Evolutionary conservation across 306 rosid species (phyloP).

Genomic region (Trichosanthes cucumerina): DNA sequence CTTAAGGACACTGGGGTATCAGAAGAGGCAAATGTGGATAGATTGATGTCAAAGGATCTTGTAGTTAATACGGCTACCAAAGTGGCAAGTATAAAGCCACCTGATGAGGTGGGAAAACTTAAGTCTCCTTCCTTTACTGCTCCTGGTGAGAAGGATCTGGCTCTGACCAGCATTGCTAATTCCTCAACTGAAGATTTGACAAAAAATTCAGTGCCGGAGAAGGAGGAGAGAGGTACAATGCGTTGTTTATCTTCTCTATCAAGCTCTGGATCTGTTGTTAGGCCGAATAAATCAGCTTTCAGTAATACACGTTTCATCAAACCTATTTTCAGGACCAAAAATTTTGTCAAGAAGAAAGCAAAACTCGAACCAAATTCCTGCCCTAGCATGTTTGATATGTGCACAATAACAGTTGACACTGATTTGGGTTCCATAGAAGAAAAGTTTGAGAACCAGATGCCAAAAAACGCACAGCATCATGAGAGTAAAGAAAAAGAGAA

Average conservation of each 20-base stretch:
- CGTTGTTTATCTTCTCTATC: slow-evolving; percentile 35
- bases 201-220: slow-evolving; percentile 24
- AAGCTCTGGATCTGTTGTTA: slow-evolving; percentile 29
- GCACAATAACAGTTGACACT: slow-evolving; percentile 22
- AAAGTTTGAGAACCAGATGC: slow-evolving; percentile 33
- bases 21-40: slow-evolving; percentile 19
- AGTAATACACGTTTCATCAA: slow-evolving; percentile 41
- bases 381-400: slow-evolving; percentile 28
- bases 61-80: slow-evolving; percentile 27
- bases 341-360: slow-evolving; percentile 47
- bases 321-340: slow-evolving; percentile 52
- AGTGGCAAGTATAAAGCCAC: slow-evolving; percentile 10
- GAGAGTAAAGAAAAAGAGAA: slow-evolving; percentile 37
- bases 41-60: slow-evolving; percentile 36
- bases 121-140: slow-evolving; percentile 24
- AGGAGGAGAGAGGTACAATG: slow-evolving; percentile 27
- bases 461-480: slow-evolving; percentile 26
- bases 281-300: slow-evolving; percentile 45
- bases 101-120: slow-evolving; percentile 18
- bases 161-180: slow-evolving; percentile 25
- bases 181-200: slow-evolving; percentile 28
- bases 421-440: slow-evolving; percentile 30
- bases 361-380: slow-evolving; percentile 45
- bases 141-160: slow-evolving; percentile 23
- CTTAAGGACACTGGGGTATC: slow-evolving; percentile 18